Percentiles rank a stretch among this genome's conserved stretches.
These are phyloP conservation scores for Lachnellula subtilissima DNA, from an alignment of 2,329 filamentous ascomycete species.

Conservation along the genomic window DNA sequence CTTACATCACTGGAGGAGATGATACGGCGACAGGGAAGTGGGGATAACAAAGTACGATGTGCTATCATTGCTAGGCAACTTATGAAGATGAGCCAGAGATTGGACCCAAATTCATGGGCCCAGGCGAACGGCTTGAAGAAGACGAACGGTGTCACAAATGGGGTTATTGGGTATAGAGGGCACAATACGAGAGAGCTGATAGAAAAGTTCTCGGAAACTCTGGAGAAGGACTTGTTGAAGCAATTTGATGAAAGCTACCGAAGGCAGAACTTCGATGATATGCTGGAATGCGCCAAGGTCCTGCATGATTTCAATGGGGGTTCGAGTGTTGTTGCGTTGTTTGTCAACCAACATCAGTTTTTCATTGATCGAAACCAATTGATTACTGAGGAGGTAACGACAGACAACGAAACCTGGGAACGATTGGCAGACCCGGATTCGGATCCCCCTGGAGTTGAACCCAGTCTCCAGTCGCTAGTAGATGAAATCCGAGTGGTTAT, in stretches of 20 bases:
- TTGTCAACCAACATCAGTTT: conserved; percentile 98
- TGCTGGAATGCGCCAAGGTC: conserved; percentile 94
- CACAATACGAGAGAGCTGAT: conserved; percentile 79
- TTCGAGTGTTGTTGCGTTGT: conserved; percentile 88
- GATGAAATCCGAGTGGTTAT: conserved; percentile 95
- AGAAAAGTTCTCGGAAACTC: conserved; percentile 91
- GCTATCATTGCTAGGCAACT: conserved; percentile 91
- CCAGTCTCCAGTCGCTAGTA: conserved; percentile 82
- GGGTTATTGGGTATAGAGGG: conserved; percentile 39
- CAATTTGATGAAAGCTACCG: conserved; percentile 98
- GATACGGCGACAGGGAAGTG: conserved; percentile 68
- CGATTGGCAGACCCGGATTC: conserved; percentile 89
- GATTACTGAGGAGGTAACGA: conserved; percentile 62
- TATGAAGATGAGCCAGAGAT: conserved; percentile 85
- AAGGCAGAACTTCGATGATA: conserved; percentile 92
- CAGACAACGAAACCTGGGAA: conserved; percentile 69
- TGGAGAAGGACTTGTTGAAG: conserved; percentile 91
- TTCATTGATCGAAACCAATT: conserved; percentile 96
- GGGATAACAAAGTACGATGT: conserved; percentile 89
- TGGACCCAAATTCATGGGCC: conserved; percentile 73
- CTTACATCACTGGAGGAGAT: conserved; percentile 86
- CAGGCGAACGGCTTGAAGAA: conserved; percentile 51
- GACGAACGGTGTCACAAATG: conserved; percentile 43
- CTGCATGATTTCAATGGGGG: conserved; percentile 95
- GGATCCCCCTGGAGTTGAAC: conserved; percentile 85